Percentiles rank a stretch among this genome's conserved stretches.
phyloP scores from a whole-genome alignment of 2,329 filamentous ascomycete species.

The Pseudocercospora ulei region DNA sequence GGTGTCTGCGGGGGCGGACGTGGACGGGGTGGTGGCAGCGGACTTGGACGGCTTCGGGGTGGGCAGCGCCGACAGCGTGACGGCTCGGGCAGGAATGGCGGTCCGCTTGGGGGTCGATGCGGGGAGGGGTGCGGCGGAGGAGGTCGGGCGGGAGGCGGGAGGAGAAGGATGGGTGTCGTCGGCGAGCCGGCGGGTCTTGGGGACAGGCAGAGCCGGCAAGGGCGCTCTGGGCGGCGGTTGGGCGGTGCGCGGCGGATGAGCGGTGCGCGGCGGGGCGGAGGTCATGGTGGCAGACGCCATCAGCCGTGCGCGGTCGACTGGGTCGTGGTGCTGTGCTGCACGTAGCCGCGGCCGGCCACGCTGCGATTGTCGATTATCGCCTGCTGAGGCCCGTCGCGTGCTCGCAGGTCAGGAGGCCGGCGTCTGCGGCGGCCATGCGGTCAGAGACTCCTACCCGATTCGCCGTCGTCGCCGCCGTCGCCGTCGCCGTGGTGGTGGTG shows the following conservation, averaged over 20 bases:
- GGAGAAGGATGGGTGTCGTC: conserved; percentile 45
- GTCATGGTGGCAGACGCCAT: conserved; percentile 21
- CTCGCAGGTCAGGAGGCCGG: conserved; percentile 2
- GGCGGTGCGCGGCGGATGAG: conserved; percentile 46
- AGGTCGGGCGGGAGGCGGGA: conserved; percentile 22
- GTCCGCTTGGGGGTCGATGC: conserved; percentile 33
- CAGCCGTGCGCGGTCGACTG: not conserved
- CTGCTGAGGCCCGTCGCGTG: conserved; percentile 1
- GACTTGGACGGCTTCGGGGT: conserved; percentile 36
- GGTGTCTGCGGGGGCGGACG: conserved; percentile 36
- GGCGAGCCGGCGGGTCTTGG: conserved; percentile 55
- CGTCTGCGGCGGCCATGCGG: conserved; percentile 3
- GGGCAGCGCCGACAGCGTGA: conserved; percentile 47
- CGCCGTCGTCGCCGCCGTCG: too few relatives aligned
- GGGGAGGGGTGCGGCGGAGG: conserved; percentile 27
- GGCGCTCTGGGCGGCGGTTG: conserved; percentile 61
- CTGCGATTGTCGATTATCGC: not conserved
- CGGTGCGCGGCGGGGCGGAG: conserved; percentile 44
- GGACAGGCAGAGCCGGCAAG: conserved; percentile 62
- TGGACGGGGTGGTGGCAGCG: conserved; percentile 46
- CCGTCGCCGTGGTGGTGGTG: too few relatives aligned
- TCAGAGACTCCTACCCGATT: too few relatives aligned
- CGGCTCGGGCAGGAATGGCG: conserved; percentile 32
- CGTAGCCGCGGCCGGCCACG: conserved; percentile 5
- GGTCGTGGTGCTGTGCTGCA: conserved; percentile 10